These are phyloP conservation scores for Globisporangium iwayamae DNA, from an alignment of 352 stramenopile genomes.

Conservation along the genomic window DNA sequence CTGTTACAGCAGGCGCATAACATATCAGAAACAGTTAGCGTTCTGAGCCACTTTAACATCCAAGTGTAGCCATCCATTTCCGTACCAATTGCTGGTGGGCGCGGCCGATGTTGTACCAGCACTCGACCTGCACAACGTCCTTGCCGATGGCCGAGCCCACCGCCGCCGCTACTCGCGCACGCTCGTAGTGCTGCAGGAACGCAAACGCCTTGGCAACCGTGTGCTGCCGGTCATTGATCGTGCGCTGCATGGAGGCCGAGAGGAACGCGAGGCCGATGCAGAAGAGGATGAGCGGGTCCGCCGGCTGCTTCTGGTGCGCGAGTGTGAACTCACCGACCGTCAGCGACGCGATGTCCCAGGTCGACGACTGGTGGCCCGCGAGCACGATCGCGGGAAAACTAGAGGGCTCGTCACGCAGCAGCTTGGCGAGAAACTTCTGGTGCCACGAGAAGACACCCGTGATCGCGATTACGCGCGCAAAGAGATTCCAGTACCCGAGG, in stretches of 20 bases:
- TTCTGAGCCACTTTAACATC: background rate
- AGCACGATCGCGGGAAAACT: constrained; percentile 80
- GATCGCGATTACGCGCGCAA: constrained; percentile 78
- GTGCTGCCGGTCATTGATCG: constrained; percentile 81
- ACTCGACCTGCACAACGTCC: constrained; percentile 67
- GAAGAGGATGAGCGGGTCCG: constrained; percentile 74
- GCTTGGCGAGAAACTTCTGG: constrained; percentile 83
- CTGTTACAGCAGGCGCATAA: constrained; percentile 19
- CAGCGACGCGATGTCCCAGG: constrained; percentile 82
- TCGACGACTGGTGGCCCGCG: constrained; percentile 77
- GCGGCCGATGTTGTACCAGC: constrained; percentile 86
- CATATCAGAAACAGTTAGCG: background rate
- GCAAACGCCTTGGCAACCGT: constrained; percentile 84
- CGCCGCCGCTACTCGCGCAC: constrained; percentile 32
- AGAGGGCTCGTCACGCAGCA: constrained; percentile 69
- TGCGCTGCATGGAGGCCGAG: constrained; percentile 82
- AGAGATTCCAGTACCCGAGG: constrained; percentile 84
- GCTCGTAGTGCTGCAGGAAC: constrained; percentile 82
- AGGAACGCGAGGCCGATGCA: constrained; percentile 84
- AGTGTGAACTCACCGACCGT: constrained; percentile 83
- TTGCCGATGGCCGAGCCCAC: constrained; percentile 47
- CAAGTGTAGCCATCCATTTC: constrained; percentile 2
- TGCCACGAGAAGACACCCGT: constrained; percentile 86
- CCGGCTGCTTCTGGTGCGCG: constrained; percentile 72
- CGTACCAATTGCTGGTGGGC: constrained; percentile 83